Base-by-base conservation (phyloP, 2,329 filamentous ascomycete species). In the Lecanicillium sp. region DNA sequence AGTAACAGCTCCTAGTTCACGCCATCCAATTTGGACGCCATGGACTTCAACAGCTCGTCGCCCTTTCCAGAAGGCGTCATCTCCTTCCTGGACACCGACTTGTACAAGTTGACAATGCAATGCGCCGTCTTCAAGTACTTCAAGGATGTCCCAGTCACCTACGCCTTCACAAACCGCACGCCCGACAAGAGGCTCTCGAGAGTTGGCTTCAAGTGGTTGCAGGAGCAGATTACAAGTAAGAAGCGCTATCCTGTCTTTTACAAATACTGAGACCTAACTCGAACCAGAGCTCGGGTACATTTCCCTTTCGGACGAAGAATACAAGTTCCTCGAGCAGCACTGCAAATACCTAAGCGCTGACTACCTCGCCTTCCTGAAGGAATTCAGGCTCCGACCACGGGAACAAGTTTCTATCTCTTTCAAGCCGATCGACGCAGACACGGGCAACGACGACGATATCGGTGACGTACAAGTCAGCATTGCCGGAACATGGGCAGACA, bases 21-120 rank as follows among this genome's bases (percentile, higher is more conserved):
- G 12, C 26, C 7, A 38, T 29, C 32, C 17, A 29, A 4, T 17
- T 11, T 20, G 6, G 15, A 24, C 11, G 55, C 29, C 53, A 84
- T 84, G 80, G 78, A 80, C 55, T 84, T 84, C 67, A 81, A 83
- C 64, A 79, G 75, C 69, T 78, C 78, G 26, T 80, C 78, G 48
- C 78, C 79, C 49, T 83, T 77, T 53, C 83, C 86, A 4, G 86
- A 87, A 68, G 87, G 87, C 44, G 81, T 91, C 62, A 86, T 83
- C 60, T 91, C 87, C 61, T 85, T 93, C 62, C 74, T 93, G 47
- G 87, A 93, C 62, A 91, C 86, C 14, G 81, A 84, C 57, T 62
- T 98, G 52, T 98, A 96, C 79, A 98, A 98, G 69, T 70, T 98
- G 67, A 98, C 93, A 17, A 98, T 98, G 93, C 93, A 98, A 84